These are phyloP conservation scores for Ulvella scutata DNA, from an alignment of 139 green algal species.

Conservation along the genomic window DNA sequence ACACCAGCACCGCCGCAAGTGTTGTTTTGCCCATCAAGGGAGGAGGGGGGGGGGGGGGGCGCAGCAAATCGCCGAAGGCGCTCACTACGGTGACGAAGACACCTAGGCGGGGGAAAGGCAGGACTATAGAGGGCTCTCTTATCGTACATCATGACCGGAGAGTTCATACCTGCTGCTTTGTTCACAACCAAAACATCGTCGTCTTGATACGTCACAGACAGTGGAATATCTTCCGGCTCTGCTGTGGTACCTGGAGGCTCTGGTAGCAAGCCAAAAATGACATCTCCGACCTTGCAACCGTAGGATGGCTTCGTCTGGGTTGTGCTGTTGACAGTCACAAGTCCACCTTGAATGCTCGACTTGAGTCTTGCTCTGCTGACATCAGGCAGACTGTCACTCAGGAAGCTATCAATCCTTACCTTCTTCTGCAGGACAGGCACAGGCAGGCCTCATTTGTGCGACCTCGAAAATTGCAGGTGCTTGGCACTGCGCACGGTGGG, in stretches of 20 bases:
- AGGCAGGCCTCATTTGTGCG: no score
- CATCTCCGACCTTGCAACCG: slow-evolving; percentile 40
- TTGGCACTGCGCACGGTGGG: no score
- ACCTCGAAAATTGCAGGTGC: no score
- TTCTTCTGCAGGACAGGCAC: slow-evolving; percentile 20
- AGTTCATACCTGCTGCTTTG: slow-evolving; percentile 51
- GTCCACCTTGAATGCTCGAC: slow-evolving; percentile 37
- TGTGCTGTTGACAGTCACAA: slow-evolving; percentile 43
- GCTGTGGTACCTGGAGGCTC: slow-evolving; percentile 7
- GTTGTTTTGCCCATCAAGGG: no score
- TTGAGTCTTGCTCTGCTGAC: slow-evolving; percentile 44
- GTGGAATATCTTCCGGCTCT: slow-evolving; percentile 55
- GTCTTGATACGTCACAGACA: slow-evolving; percentile 88
- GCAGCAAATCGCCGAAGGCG: no score
- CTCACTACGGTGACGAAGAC: no score
- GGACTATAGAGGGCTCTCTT: no score
- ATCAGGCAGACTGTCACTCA: slow-evolving; percentile 21
- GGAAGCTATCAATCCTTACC: slow-evolving; percentile 38
- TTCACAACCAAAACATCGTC: slow-evolving; percentile 83
- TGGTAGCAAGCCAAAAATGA: slow-evolving; percentile 14
- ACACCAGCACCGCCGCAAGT: no score
- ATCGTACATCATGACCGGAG: no score
- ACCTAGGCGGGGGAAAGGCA: no score
- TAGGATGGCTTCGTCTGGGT: slow-evolving; percentile 25
- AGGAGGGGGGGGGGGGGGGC: no score